phyloP scores from a whole-genome alignment of 345 rosid genomes.

The Lepidium didymum region DNA sequence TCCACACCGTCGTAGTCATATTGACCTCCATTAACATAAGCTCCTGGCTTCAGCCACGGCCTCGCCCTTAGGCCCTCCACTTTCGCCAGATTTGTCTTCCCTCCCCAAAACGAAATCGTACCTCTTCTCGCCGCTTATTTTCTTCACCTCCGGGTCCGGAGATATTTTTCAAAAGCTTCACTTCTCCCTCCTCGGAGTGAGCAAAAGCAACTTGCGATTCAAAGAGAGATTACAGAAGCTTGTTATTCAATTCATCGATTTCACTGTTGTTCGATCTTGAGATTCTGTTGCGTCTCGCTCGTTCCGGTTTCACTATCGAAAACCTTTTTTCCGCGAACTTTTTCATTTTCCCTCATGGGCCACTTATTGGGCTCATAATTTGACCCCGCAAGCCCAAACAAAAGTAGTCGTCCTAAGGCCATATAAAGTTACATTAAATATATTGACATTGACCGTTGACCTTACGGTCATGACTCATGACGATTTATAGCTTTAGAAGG shows the following conservation, averaged over 20 bases:
- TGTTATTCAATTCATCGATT: constrained; percentile 21
- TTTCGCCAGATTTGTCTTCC: constrained; percentile 29
- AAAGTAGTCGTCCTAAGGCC: too few species aligned
- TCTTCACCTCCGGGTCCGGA: not conserved
- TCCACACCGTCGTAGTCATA: constrained; percentile 17
- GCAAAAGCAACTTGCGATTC: not conserved
- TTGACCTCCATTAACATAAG: constrained; percentile 9
- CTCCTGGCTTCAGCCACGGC: constrained; percentile 32
- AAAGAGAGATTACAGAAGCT: not conserved
- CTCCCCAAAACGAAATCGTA: not conserved
- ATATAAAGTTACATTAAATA: not conserved
- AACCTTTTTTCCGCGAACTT: not conserved
- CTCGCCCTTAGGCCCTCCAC: constrained; percentile 35
- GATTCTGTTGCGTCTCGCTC: constrained; percentile 15
- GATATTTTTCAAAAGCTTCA: constrained; percentile 2
- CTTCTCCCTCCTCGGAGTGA: not conserved
- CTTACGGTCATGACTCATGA: too few species aligned
- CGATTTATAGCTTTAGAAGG: not conserved
- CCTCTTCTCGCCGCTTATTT: not conserved
- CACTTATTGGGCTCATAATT: not conserved
- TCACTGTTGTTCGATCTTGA: constrained; percentile 25
- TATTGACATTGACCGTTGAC: not conserved
- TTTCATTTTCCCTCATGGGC: not conserved
- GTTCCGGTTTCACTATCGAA: not conserved
- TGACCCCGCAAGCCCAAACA: not conserved